Conservation (phyloP, 306 rosid species). For the Acacia acuminata region DNA sequence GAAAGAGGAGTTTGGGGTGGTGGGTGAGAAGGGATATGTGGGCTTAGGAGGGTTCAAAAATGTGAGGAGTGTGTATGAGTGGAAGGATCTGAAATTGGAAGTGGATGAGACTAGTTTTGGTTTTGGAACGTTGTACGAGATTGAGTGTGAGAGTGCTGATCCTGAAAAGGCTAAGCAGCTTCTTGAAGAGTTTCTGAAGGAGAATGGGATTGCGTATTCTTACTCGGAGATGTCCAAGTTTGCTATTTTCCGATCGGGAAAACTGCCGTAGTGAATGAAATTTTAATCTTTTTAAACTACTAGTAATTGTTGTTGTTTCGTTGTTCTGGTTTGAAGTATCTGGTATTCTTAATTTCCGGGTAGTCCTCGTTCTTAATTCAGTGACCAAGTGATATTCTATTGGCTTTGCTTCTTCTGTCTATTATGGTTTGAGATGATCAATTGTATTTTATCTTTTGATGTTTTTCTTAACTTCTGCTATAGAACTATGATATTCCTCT, state of each 20-base stretch:
- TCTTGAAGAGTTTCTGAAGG: conserved; percentile 74
- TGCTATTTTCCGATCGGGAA: conserved; percentile 61
- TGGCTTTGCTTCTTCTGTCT: neutral
- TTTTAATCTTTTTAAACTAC: neutral
- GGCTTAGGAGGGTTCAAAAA: conserved; percentile 82
- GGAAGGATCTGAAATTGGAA: conserved; percentile 91
- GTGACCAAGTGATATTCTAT: neutral
- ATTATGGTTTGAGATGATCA: neutral
- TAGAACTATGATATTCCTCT: neutral
- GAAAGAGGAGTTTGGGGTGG: conserved; percentile 68
- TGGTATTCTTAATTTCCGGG: neutral
- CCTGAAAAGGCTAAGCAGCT: conserved; percentile 69
- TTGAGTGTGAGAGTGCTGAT: conserved; percentile 81
- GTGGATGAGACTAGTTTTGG: conserved; percentile 77
- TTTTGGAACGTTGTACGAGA: conserved; percentile 78
- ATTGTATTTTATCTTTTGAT: neutral
- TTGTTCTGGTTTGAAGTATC: neutral
- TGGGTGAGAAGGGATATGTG: conserved; percentile 50
- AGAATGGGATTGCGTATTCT: conserved; percentile 58
- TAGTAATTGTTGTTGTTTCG: neutral
- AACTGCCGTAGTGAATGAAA: conserved; percentile 39
- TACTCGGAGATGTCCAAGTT: conserved; percentile 68
- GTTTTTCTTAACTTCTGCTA: neutral
- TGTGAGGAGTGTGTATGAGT: conserved; percentile 79
- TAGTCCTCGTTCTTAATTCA: neutral